Percentiles rank a stretch among this genome's conserved stretches.
These are phyloP conservation scores for Syzygium grande DNA, from an alignment of 345 rosid species.

Conservation along the genomic window DNA sequence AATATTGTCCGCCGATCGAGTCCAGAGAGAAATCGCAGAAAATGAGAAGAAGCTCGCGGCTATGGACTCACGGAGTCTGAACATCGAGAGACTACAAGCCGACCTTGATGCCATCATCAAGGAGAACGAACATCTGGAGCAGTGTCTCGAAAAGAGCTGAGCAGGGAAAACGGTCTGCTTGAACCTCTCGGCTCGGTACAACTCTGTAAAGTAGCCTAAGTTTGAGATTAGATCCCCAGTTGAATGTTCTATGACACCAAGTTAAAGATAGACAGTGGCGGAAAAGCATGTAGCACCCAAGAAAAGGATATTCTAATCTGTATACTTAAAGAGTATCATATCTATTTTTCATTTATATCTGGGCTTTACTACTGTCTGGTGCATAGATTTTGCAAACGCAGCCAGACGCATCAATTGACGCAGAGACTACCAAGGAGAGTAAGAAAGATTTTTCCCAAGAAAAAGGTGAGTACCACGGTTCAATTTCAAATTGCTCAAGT, in stretches of 20 bases:
- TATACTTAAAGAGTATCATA: not conserved
- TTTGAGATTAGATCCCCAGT: not conserved
- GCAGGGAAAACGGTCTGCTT: not conserved
- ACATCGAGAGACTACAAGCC: conserved; percentile 44
- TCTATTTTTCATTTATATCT: not conserved
- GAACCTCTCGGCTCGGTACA: not conserved
- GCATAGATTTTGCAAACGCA: not conserved
- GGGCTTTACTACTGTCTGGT: not conserved
- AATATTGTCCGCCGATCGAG: conserved; percentile 49
- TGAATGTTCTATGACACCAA: not conserved
- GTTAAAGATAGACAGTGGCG: not conserved
- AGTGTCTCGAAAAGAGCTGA: conserved; percentile 4
- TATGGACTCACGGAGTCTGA: conserved; percentile 44
- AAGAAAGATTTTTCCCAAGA: not conserved
- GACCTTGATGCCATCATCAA: conserved; percentile 45
- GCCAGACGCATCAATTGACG: not conserved
- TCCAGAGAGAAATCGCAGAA: conserved; percentile 57
- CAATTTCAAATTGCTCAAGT: not conserved
- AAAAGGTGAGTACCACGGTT: not conserved
- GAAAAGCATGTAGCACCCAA: not conserved
- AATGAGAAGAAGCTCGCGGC: conserved; percentile 63
- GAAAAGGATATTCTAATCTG: not conserved
- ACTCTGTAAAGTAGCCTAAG: not conserved
- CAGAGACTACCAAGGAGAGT: not conserved
- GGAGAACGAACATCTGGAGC: conserved; percentile 53